These are phyloP conservation scores for Carpinus fangiana DNA, from an alignment of 306 rosid genomes.

Conservation along the genomic window DNA sequence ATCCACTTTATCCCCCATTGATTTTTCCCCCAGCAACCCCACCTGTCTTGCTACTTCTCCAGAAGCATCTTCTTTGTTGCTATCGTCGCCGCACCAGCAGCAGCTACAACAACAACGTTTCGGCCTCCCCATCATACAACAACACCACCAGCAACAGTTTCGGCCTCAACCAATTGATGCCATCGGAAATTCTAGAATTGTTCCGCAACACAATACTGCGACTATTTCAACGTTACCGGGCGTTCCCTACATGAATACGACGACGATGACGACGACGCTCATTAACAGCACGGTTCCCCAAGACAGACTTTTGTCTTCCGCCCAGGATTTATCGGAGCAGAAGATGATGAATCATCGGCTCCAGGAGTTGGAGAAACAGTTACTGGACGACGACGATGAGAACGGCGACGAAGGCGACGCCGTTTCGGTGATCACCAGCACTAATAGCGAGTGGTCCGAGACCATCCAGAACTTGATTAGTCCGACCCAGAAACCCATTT, in stretches of 20 bases:
- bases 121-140: neutral
- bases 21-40: conserved; percentile 42
- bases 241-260: neutral
- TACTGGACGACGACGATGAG: conserved; percentile 73
- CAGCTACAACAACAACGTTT: neutral
- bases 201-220: neutral
- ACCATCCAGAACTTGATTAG: conserved; percentile 70
- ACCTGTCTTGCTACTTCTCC: neutral
- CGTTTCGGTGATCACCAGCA: conserved; percentile 56
- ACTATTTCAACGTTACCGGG: neutral
- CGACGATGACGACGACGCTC: neutral
- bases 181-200: neutral
- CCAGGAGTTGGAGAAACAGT: conserved; percentile 79
- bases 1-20: conserved; percentile 56
- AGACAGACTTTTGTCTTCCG: conserved; percentile 25
- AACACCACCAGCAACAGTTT: neutral
- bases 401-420: conserved; percentile 53
- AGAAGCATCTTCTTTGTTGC: neutral
- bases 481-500: conserved; percentile 50
- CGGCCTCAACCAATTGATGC: neutral
- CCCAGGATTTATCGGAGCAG: conserved; percentile 41
- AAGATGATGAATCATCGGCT: conserved; percentile 56
- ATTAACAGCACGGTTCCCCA: conserved; percentile 12
- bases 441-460: conserved; percentile 70
- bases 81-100: neutral